A percentile compares a stretch with the other conserved stretches of the same genome.
These are phyloP conservation scores for Lactarius hengduanensis DNA, from an alignment of 768 basidiomycete genomes.

Conservation along the genomic window DNA sequence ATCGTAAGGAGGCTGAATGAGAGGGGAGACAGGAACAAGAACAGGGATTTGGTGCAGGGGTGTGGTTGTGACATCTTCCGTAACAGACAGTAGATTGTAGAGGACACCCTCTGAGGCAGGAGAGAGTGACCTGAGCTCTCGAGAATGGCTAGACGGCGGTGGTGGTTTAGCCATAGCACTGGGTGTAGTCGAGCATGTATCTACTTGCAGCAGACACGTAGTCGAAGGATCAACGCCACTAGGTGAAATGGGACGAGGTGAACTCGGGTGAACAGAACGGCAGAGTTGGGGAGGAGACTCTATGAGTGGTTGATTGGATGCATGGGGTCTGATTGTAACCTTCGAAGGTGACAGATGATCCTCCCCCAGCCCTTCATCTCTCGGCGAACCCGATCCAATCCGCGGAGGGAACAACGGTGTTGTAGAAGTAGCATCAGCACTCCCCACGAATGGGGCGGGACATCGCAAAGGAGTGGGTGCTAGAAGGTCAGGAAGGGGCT, in stretches of 20 bases:
- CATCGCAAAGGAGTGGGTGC: conserved; percentile 15
- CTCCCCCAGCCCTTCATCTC: background rate
- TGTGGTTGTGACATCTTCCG: conserved; percentile 1
- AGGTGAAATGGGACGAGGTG: background rate
- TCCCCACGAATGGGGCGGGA: conserved; percentile 5
- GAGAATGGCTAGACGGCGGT: conserved; percentile 20
- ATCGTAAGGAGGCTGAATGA: background rate
- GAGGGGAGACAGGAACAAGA: conserved; percentile 6
- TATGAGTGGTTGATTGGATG: background rate
- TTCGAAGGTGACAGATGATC: background rate
- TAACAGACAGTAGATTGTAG: conserved; percentile 12
- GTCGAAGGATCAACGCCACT: conserved; percentile 1
- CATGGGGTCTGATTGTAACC: background rate
- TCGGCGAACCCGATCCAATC: background rate
- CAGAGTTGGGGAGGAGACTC: background rate
- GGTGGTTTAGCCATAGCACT: background rate
- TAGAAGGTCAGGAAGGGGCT: conserved; percentile 19
- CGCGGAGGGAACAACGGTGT: background rate
- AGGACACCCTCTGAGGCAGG: conserved; percentile 51
- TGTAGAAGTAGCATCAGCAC: background rate
- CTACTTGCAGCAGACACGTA: background rate
- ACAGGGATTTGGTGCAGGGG: conserved; percentile 14
- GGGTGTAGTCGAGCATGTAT: background rate
- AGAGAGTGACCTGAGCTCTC: conserved; percentile 58
- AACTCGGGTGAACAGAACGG: conserved; percentile 4